Conservation (phyloP, 768 basidiomycete genomes). For the Cystofilobasidium ferigula region DNA sequence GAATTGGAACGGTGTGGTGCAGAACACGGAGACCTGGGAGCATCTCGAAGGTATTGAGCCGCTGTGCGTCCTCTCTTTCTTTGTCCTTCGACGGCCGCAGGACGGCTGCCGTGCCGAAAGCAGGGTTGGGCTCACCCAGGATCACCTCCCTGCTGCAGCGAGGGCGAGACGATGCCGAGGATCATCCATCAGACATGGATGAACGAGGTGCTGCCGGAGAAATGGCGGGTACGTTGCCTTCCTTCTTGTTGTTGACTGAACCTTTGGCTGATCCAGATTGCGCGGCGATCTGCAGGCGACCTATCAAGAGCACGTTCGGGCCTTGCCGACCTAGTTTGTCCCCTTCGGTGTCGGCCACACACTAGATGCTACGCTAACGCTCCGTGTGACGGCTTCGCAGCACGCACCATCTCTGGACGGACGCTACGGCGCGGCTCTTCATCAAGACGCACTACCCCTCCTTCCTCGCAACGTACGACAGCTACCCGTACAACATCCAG, state of each 20-base stretch:
- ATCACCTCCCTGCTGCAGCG: conserved; percentile 39
- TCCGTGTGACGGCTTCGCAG: conserved; percentile 42
- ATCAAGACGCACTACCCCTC: conserved; percentile 77
- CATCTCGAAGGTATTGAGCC: conserved; percentile 33
- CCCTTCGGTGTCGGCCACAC: not conserved
- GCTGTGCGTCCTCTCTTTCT: conserved; percentile 29
- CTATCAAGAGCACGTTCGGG: conserved; percentile 71
- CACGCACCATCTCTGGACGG: conserved; percentile 96
- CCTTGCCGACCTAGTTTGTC: conserved; percentile 93
- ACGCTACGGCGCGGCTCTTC: conserved; percentile 76
- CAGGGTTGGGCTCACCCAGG: conserved; percentile 1
- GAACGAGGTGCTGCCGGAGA: conserved; percentile 65
- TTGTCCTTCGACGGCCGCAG: not conserved
- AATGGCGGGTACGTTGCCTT: conserved; percentile 47
- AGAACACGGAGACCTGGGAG: conserved; percentile 33
- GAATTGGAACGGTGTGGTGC: conserved; percentile 34
- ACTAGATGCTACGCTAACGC: conserved; percentile 16
- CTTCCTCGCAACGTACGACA: conserved; percentile 88
- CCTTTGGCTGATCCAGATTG: not conserved
- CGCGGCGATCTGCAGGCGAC: conserved; percentile 40
- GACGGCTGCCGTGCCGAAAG: not conserved
- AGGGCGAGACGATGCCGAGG: conserved; percentile 69
- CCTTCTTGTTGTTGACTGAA: not conserved
- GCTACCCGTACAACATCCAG: conserved; percentile 81
- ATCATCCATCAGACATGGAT: conserved; percentile 99